Base-by-base conservation (phyloP, 768 basidiomycete species). In the Pisolithus albus region DNA sequence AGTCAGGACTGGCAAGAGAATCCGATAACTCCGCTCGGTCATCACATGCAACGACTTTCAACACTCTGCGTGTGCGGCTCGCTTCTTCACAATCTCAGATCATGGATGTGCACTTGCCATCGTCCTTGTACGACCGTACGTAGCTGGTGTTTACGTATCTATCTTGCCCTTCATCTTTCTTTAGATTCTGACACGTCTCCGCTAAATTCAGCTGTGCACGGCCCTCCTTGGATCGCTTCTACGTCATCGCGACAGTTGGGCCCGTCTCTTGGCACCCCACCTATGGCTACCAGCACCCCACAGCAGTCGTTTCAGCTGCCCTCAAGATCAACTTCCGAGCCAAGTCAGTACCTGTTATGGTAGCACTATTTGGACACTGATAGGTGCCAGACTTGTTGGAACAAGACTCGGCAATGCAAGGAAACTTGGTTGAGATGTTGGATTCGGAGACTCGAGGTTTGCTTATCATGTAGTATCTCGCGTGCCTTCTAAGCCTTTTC, bases 391-490 rank as follows among this genome's bases (percentile, higher is more conserved):
- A 87, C 68, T 70, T 86, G 15, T 64, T 87, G 51, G 83, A 86
- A 19, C 75, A 79, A 50, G 82, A 88, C 58, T 83, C 84, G 2
- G 83, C 83, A 58, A 87, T 88, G 86, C 82, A 81, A 49, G 75
- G 77, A 48, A 79, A 73, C 9, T 78, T 88, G 59, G 72, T 77
- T 26, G 78, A 72, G 19, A 60, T 81, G 52, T 77, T 80, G 49
- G 80, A 75, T 58, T 80, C 71, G 55, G 81, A 79, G 36, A 73
- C 64, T 36, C 72, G 73, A 61, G 62, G 62, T 63, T 42, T 15
- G 40, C 55, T 51, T 52, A 16, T 49, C 42, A 15, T 51, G 10
- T 26, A n/a, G 19, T 16, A 7, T 16, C 43, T 44, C 23, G 5
- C 18, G 21, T 41, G 24, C 15, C 7, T 15, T 44, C 24, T 21